Base-by-base conservation (phyloP, 352 stramenopile genomes). In the Phytopythium delawarense region DNA sequence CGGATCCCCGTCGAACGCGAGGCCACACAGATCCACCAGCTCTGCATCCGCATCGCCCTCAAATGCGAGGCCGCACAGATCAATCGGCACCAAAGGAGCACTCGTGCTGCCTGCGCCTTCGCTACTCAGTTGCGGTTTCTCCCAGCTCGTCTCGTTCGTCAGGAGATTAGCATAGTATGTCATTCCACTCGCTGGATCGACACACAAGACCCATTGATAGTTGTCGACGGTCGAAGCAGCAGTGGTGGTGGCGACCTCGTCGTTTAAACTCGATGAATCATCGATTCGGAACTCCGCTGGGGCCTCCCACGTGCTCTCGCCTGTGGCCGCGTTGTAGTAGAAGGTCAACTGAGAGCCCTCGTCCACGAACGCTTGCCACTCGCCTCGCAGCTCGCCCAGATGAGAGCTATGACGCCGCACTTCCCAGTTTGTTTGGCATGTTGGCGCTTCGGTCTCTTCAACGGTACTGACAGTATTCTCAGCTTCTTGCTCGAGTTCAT, bases 251-350 rank as follows among this genome's bases (percentile, higher is more conserved):
- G 23, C 46, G 9, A 53, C 34, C 34, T 18, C 34, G 15, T 48
- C 37, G 9, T 6, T 30, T 21, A 15, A 42, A 34, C 57, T 23
- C 34, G 54, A 51, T 32, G 48, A 66, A 34, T 2, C 48, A 35
- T 60, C 65, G 28, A 57, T 40, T 57, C 57, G 21, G 16, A 62
- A 64, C 25, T 51, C 64, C 1, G 30, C 2, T 2, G 81, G 84
- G 25, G 54, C 46, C 23, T 75, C 72, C 85, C 85, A 94, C 37
- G 78, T 75, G 53, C 78, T 83, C 63, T 87, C 81, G 15, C 77
- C 71, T 0, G 83, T 91, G 48, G 52, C 20, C 6, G 64, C 54
- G 65, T 92, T 92, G 70, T 88, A 89, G 68, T 92, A 92, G 60
- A 85, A 94, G 45, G 68, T 66, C 32, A 79, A 71, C 8, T 77